phyloP scores from a whole-genome alignment of 495 filamentous ascomycete species.

The Talaromyces trachyspermus region DNA sequence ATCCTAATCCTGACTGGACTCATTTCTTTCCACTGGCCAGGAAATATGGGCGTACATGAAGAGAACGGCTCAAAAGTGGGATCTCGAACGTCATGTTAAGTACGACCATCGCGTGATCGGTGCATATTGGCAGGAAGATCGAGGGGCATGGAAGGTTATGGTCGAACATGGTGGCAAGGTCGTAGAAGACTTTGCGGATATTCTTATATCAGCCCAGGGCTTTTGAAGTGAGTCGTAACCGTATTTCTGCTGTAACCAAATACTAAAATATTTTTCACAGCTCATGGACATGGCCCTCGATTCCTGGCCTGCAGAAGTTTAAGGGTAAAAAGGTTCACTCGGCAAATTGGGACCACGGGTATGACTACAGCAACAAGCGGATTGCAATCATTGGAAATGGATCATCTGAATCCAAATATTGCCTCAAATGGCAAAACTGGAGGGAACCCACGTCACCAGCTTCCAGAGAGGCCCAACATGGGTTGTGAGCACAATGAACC shows the following conservation, averaged over 20 bases:
- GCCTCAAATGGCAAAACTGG: constrained; percentile 35
- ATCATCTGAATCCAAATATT: constrained; percentile 44
- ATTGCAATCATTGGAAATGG: constrained; percentile 50
- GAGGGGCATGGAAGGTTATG: constrained; percentile 23
- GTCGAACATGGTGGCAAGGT: constrained; percentile 16
- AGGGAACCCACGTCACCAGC: constrained; percentile 17
- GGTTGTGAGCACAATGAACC: constrained; percentile 20
- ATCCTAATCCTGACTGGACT: constrained; percentile 54
- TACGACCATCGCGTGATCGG: constrained; percentile 35
- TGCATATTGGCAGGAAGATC: constrained; percentile 40
- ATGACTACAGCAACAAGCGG: constrained; percentile 40
- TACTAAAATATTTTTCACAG: constrained; percentile 7
- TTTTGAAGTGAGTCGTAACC: constrained; percentile 16
- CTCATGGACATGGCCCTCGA: constrained; percentile 36
- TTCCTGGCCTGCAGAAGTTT: constrained; percentile 41
- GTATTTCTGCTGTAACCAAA: not conserved
- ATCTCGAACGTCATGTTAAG: constrained; percentile 40
- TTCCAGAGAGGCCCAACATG: constrained; percentile 24
- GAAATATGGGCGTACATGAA: constrained; percentile 57
- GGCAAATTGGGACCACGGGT: constrained; percentile 45
- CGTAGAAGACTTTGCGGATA: constrained; percentile 37
- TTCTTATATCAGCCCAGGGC: constrained; percentile 28
- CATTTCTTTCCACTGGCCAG: constrained; percentile 45
- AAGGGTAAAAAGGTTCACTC: constrained; percentile 48
- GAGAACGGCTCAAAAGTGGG: constrained; percentile 42